Evolutionary conservation across 257 asterid genomes (phyloP).

Genomic region (Linderniella brevidens): DNA sequence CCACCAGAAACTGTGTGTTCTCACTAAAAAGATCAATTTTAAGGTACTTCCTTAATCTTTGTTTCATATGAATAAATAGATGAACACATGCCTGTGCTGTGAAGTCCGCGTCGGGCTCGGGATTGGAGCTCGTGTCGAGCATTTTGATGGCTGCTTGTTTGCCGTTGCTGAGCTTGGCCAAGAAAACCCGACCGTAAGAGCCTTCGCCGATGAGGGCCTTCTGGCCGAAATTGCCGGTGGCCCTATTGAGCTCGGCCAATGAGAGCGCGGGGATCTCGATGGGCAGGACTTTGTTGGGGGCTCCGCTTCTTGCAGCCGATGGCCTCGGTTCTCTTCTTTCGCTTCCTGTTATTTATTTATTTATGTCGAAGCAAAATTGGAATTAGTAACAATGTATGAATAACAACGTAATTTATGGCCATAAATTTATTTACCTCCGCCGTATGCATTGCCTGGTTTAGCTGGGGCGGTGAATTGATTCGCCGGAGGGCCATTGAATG

Average conservation of each 20-base stretch:
- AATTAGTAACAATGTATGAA: too few relatives aligned
- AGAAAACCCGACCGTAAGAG: conserved; percentile 58
- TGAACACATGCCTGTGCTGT: conserved; percentile 28
- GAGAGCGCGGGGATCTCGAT: conserved; percentile 58
- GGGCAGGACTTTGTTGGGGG: conserved; percentile 47
- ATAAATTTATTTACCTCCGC: too few relatives aligned
- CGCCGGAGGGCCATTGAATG: too few relatives aligned
- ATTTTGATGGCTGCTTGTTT: conserved; percentile 47
- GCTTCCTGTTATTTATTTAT: conserved; percentile 21
- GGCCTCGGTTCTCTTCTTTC: conserved; percentile 61
- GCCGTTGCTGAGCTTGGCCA: conserved; percentile 38
- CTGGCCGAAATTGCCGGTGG: conserved; percentile 43
- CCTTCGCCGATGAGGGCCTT: conserved; percentile 64
- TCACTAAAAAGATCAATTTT: too few relatives aligned
- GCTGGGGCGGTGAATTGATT: too few relatives aligned
- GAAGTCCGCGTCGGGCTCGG: conserved; percentile 49
- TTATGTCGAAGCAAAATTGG: too few relatives aligned
- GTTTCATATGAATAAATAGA: neutral
- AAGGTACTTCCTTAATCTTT: too few relatives aligned
- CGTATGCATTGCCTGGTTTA: too few relatives aligned
- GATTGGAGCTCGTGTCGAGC: conserved; percentile 46
- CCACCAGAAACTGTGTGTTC: too few relatives aligned
- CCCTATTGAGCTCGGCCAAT: conserved; percentile 31
- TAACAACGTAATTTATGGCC: too few relatives aligned
- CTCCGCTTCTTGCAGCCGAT: conserved; percentile 48